Evolutionary conservation across 495 filamentous ascomycete species (phyloP).

Genomic region (Penicillium paxilli): DNA sequence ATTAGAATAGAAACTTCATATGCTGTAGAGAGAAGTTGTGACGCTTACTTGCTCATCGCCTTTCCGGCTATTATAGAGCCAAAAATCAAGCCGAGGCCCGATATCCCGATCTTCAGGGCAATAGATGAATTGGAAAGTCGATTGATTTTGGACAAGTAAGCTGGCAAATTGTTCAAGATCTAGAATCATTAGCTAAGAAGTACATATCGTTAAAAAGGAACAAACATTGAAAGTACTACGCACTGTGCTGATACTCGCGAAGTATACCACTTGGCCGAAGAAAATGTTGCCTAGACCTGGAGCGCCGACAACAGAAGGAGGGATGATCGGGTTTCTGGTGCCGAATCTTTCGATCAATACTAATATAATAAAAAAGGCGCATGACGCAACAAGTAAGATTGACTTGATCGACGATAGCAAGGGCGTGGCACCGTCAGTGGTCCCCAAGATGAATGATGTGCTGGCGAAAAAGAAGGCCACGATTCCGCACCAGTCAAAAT

Average conservation of each 20-base stretch:
- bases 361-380: background rate
- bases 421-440: background rate
- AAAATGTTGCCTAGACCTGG: background rate
- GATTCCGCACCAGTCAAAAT: background rate
- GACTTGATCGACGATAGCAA: background rate
- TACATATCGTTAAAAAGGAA: too few species aligned
- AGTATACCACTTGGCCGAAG: background rate
- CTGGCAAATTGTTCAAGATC: slow-evolving; percentile 1
- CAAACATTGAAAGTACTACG: too few species aligned
- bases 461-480: background rate
- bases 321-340: background rate
- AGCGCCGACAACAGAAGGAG: background rate
- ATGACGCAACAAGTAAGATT: background rate
- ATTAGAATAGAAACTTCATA: background rate
- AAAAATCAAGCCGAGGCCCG: background rate
- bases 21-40: background rate
- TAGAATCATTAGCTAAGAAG: background rate
- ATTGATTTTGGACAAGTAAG: background rate
- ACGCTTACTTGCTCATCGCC: background rate
- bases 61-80: slow-evolving; percentile 1
- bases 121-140: slow-evolving; percentile 1
- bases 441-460: background rate
- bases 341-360: background rate
- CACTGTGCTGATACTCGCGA: slow-evolving; percentile 1
- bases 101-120: background rate